Base-by-base conservation (phyloP, 169 alveolate genomes). In the Cryptosporidium baileyi region DNA sequence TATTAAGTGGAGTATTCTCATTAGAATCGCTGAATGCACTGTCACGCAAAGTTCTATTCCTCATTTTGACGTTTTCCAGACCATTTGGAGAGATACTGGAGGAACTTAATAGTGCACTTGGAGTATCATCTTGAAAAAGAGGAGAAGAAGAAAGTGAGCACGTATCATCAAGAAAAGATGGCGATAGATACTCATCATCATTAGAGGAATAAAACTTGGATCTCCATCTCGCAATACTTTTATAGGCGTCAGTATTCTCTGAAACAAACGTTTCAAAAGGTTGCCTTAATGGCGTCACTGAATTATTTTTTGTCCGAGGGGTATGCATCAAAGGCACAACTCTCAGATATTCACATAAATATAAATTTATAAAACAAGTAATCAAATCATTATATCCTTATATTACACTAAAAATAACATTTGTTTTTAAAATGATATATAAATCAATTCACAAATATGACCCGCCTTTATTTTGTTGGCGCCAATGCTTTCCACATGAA, bases 271-370 rank as follows among this genome's bases (percentile, higher is more conserved):
- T 74, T 17, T 74, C 85, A 54, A 54, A 74, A 5, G 85, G 85
- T 24, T 57, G 85, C 61, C 85, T 74, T 28, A 74, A 8, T 3
- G 85, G 85, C 67, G 85, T 54, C 36, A 74, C 43, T 2, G 85
- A 74, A 43, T n/a, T 54, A 59, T 45, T 57, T 30, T 36, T 49
- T 47, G 61, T 51, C 7, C 81, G 52, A 30, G 45, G 4, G 2
- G 24, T 28, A 65, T 32, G 81, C 81, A 65, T 65, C 63, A 26
- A 65, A 26, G 22, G 34, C 15, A 65, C 49, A 62, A 51, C 32
- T 8, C 30, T 49, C 26, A 30, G 26, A 57, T 5, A 22, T 57
- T 57, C 62, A 11, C 13, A 57, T 57, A 24, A 13, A 8, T 30
- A 4, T 3, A 26, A 9, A n/a, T 45, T 45, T 11, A 47, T n/a